phyloP scores from a whole-genome alignment of 345 rosid genomes.

The Gossypium turneri region DNA sequence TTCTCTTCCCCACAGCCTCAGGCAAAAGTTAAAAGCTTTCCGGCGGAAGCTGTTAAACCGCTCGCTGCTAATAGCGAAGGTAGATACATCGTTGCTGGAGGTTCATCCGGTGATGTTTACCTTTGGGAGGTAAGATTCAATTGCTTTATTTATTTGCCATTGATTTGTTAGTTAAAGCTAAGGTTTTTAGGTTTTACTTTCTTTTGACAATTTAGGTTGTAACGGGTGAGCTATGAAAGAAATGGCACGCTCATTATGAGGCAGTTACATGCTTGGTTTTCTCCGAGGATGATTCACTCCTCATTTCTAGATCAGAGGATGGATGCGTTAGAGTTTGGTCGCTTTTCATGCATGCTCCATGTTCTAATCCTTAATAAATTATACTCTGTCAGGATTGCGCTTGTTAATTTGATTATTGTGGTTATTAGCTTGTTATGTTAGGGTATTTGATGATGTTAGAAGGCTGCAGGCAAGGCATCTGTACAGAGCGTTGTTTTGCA shows the following conservation, averaged over 20 bases:
- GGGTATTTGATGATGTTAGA: slow-evolving; percentile 65
- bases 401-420: slow-evolving; percentile 57
- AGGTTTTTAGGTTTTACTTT: neutral
- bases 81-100: slow-evolving; percentile 74
- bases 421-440: slow-evolving; percentile 29
- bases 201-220: neutral
- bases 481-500: slow-evolving; percentile 47
- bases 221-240: slow-evolving; percentile 14
- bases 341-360: slow-evolving; percentile 39
- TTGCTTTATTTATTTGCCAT: neutral
- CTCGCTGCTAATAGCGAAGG: slow-evolving; percentile 66
- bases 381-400: too few species aligned
- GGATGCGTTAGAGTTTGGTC: slow-evolving; percentile 84
- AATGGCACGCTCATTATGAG: slow-evolving; percentile 80
- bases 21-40: slow-evolving; percentile 70
- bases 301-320: slow-evolving; percentile 82
- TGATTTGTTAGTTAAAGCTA: neutral
- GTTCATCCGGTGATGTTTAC: slow-evolving; percentile 59
- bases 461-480: slow-evolving; percentile 51
- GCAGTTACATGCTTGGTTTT: slow-evolving; percentile 68
- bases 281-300: slow-evolving; percentile 65
- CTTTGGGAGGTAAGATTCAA: slow-evolving; percentile 62
- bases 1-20: slow-evolving; percentile 49
- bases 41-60: slow-evolving; percentile 64
- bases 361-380: neutral